Base-by-base conservation (phyloP, 176 grass and related monocot species). In the Stipa capillata region DNA sequence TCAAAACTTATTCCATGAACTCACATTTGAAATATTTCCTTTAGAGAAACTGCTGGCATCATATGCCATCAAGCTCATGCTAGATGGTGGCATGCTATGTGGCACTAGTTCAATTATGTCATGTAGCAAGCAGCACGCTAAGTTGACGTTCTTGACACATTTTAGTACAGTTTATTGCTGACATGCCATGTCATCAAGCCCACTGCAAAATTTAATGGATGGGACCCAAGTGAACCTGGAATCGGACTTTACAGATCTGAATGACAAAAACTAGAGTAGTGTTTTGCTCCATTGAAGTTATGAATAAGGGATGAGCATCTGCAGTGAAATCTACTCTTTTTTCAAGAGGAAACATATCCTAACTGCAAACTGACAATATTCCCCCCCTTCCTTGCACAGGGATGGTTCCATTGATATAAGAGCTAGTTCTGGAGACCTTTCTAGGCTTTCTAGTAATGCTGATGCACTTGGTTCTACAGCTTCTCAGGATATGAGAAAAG, bases 391-490 rank as follows among this genome's bases (percentile, higher is more conserved):
- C 61, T 54, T 65, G 32, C 41, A 69, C 79, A 94, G 88, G 74
- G 91, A 90, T 77, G 69, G 55, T 32, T 81, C 84, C 40, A 81
- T 90, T 87, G 82, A 90, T 79, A 62, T 82, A 81, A 92, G 89
- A 87, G 71, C 85, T 77, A 85, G 87, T 89, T 86, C 92, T 74
- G 92, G 85, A 64, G 95, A 98, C 57, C 90, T 98, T 63, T 68
- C 85, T 52, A 88, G 91, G 88, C 75, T 92, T 28, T 49, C 92
- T 45, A 94, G 75, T 79, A 85, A 84, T 53, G 66, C 82, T 47
- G 91, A 92, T 74, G 59, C 69, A 50, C 65, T 80, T 65, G 82
- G 61, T 58, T 54, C 72, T 58, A 52, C 64, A 78, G 34, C 71
- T 34, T 79, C 65, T 63, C 83, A 72, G 76, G 85, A 94, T 77